Evolutionary conservation across 2,329 filamentous ascomycete species (phyloP).

Genomic region (Sphaerulina populicola): DNA sequence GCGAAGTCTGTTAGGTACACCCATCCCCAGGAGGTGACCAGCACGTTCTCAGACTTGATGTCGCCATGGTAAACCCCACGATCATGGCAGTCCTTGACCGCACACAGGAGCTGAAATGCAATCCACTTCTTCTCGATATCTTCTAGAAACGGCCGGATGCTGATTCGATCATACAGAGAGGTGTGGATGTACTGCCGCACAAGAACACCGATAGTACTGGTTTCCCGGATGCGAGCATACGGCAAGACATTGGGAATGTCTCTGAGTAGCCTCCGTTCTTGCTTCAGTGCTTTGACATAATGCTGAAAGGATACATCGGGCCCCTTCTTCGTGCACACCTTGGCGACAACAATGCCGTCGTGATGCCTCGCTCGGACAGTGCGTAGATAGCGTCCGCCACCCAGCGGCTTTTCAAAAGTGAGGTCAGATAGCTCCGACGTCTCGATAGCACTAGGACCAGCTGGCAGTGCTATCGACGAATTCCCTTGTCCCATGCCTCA

Average conservation of each 20-base stretch:
- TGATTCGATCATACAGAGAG: conserved; percentile 93
- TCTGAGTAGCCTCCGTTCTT: conserved; percentile 67
- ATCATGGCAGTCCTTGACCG: conserved; percentile 81
- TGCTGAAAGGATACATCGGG: conserved; percentile 68
- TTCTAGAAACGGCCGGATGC: conserved; percentile 90
- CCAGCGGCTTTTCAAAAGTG: conserved; percentile 84
- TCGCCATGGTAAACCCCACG: conserved; percentile 90
- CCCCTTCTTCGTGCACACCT: conserved; percentile 81
- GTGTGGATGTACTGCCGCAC: conserved; percentile 93
- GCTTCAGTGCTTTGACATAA: conserved; percentile 73
- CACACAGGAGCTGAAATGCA: conserved; percentile 88
- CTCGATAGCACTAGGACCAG: conserved; percentile 87
- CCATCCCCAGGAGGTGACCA: conserved; percentile 99
- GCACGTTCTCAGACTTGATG: conserved; percentile 94
- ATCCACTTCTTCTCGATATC: conserved; percentile 99
- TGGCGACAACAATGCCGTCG: conserved; percentile 86
- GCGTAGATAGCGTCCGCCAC: conserved; percentile 91
- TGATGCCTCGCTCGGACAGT: conserved; percentile 83
- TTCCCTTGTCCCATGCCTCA: conserved; percentile 85
- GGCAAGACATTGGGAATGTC: conserved; percentile 84
- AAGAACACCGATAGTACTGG: conserved; percentile 81
- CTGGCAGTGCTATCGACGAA: conserved; percentile 75
- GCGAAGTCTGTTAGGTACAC: conserved; percentile 97
- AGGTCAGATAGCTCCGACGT: conserved; percentile 84
- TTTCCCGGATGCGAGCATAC: conserved; percentile 88